Evolutionary conservation across 176 grass and related monocot genomes (phyloP).

Genomic region (Musa beccarii): DNA sequence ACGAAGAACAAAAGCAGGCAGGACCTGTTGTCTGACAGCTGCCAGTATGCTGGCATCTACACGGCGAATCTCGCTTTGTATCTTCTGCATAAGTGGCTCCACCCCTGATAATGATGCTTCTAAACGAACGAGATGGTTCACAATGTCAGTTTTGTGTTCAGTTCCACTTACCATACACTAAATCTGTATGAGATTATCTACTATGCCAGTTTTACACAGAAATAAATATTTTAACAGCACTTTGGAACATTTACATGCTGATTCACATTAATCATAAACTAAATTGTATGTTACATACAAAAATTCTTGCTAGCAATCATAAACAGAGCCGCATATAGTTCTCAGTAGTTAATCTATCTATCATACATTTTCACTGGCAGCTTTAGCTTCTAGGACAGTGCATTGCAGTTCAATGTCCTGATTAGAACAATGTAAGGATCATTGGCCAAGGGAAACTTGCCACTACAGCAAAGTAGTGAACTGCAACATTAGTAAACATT

Average conservation of each 20-base stretch:
- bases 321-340: background rate
- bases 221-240: background rate
- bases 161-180: background rate
- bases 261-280: background rate
- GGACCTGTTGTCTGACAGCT: conserved; percentile 90
- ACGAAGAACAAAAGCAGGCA: background rate
- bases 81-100: conserved; percentile 99
- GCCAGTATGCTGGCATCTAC: conserved; percentile 91
- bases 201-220: background rate
- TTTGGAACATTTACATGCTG: background rate
- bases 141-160: background rate
- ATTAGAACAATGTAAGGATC: background rate
- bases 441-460: background rate
- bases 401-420: background rate
- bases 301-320: background rate
- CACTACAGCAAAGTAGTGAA: background rate
- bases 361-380: background rate
- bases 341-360: background rate
- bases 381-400: background rate
- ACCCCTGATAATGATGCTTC: conserved; percentile 90
- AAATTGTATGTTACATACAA: background rate
- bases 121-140: conserved; percentile 22
- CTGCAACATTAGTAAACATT: background rate
- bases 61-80: conserved; percentile 93
- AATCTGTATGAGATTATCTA: background rate